These are phyloP conservation scores for Phoma sp. DNA, from an alignment of 2,329 filamentous ascomycete species.

Conservation along the genomic window DNA sequence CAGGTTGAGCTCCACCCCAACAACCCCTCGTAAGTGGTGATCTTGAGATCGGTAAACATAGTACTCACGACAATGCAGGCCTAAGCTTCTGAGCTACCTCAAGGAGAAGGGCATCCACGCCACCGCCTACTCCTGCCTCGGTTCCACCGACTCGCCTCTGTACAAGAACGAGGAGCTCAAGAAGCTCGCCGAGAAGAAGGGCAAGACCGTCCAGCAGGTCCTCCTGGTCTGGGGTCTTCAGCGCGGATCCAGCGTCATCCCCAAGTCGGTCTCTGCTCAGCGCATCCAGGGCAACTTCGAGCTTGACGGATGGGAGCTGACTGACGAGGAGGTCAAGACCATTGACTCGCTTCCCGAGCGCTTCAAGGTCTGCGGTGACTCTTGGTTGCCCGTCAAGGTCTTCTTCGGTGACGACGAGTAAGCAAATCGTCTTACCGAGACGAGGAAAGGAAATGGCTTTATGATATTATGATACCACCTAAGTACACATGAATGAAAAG, in stretches of 20 bases:
- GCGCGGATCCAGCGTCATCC: constrained; percentile 82
- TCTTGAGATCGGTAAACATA: too few relatives aligned
- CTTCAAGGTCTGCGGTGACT: constrained; percentile 75
- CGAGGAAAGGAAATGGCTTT: not conserved
- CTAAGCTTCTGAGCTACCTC: constrained; percentile 76
- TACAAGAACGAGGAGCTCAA: constrained; percentile 70
- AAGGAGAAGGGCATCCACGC: constrained; percentile 74
- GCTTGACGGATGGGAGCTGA: constrained; percentile 74
- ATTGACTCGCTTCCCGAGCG: constrained; percentile 73
- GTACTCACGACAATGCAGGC: constrained; percentile 42
- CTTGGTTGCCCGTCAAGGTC: constrained; percentile 76
- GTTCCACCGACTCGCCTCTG: constrained; percentile 72
- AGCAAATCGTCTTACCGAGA: not conserved
- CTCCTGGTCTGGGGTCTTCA: constrained; percentile 81
- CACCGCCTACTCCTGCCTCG: constrained; percentile 77
- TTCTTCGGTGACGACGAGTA: constrained; percentile 85
- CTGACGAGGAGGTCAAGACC: constrained; percentile 71
- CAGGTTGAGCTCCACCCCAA: constrained; percentile 83
- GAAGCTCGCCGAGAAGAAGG: constrained; percentile 67
- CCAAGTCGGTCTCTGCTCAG: constrained; percentile 77
- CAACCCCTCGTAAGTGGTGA: constrained; percentile 65
- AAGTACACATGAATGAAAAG: constrained; percentile 9
- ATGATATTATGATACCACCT: constrained; percentile 22
- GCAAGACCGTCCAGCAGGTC: constrained; percentile 75
- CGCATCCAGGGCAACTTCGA: constrained; percentile 80